phyloP scores from a whole-genome alignment of 352 stramenopile species.

The Pythium insidiosum region DNA sequence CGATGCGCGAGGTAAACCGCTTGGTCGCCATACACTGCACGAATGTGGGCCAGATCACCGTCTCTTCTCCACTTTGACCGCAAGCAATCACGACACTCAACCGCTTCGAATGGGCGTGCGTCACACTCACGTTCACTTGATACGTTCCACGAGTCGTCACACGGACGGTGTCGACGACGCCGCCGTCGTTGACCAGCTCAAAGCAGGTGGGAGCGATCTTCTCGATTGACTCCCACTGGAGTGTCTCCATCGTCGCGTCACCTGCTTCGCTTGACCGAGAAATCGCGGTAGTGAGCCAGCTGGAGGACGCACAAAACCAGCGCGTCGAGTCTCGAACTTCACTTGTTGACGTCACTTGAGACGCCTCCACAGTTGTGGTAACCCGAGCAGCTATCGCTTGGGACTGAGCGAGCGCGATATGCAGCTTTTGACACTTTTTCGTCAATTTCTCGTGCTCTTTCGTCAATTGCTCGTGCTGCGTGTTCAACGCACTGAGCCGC shows the following conservation, averaged over 20 bases:
- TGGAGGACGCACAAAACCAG: too few relatives aligned
- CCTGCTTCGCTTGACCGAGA: too few relatives aligned
- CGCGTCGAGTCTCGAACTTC: too few relatives aligned
- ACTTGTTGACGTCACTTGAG: too few relatives aligned
- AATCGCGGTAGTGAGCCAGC: too few relatives aligned
- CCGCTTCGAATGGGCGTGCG: constrained; percentile 19
- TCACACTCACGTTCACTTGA: constrained; percentile 33
- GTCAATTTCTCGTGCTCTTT: constrained; percentile 1
- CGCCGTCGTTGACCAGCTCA: not conserved
- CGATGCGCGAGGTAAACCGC: constrained; percentile 2
- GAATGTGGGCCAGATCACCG: not conserved
- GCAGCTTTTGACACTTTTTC: not conserved
- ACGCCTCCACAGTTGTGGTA: too few relatives aligned
- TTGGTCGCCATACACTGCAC: too few relatives aligned
- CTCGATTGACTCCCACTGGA: too few relatives aligned
- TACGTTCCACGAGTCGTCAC: constrained; percentile 18
- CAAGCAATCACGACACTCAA: constrained; percentile 13
- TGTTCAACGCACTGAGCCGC: constrained; percentile 1
- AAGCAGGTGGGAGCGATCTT: not conserved
- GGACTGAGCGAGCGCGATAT: not conserved
- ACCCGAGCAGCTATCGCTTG: not conserved
- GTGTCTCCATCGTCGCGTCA: too few relatives aligned
- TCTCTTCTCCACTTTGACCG: not conserved
- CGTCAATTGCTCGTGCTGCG: constrained; percentile 1
- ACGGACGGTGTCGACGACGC: not conserved